phyloP scores from a whole-genome alignment of 306 rosid genomes.

The Comarum palustre region DNA sequence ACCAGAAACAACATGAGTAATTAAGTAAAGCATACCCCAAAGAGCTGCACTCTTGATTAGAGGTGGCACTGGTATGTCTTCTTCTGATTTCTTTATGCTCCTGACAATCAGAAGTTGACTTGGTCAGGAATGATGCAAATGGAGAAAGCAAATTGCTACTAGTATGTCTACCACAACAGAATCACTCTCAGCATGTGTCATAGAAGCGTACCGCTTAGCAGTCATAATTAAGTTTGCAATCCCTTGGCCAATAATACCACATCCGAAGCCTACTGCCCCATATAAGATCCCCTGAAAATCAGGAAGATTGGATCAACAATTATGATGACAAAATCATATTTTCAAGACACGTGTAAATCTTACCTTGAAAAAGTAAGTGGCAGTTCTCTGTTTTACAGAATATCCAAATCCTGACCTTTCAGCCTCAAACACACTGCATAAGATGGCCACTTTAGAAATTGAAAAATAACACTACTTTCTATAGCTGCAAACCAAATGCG shows the following conservation, averaged over 20 bases:
- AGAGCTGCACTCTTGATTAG: conserved; percentile 73
- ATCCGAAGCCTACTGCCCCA: conserved; percentile 86
- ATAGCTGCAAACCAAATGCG: neutral
- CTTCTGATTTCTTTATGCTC: conserved; percentile 83
- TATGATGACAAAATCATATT: neutral
- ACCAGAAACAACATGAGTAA: neutral
- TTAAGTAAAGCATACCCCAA: conserved; percentile 39
- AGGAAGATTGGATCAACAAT: conserved; percentile 11
- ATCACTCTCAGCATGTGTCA: conserved; percentile 9
- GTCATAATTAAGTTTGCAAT: conserved; percentile 90
- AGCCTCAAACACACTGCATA: conserved; percentile 51
- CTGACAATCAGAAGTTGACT: conserved; percentile 35
- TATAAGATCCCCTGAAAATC: conserved; percentile 73
- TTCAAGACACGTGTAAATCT: neutral
- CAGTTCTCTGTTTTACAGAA: conserved; percentile 40
- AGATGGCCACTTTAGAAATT: neutral
- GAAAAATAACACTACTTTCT: neutral
- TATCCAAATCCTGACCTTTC: conserved; percentile 46
- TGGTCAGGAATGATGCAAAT: conserved; percentile 13
- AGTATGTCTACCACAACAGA: conserved; percentile 1
- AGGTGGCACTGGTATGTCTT: conserved; percentile 94
- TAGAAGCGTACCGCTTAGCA: conserved; percentile 63
- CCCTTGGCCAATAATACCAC: conserved; percentile 96
- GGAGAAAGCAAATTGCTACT: neutral
- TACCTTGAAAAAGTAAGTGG: conserved; percentile 48